Base-by-base conservation (phyloP, 192 early-diverging fungal genomes). In the Gorgonomyces haynaldii region DNA sequence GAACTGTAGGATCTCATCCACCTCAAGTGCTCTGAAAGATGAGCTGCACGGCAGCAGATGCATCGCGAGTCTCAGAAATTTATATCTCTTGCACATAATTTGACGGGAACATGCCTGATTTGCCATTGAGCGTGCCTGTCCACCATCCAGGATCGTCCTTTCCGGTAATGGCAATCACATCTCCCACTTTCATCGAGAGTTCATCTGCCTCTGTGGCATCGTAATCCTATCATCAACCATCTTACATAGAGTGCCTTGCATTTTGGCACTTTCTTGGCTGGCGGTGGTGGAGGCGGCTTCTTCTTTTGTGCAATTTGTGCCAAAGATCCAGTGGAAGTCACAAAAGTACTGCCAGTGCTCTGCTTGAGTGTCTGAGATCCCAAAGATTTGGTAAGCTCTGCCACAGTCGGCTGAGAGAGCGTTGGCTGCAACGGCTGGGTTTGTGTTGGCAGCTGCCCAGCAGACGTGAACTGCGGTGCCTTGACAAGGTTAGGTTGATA, bases 1-100 rank as follows among this genome's bases (percentile, higher is more conserved):
- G 56, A 70, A 96, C 5, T 96, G 89, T 48, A 81, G 89, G 10
- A 52, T 98, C 34, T 82, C 81, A 42, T 34, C 32, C 32, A 15
- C 10, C 10, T 34, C 32, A 34, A 34, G 15, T 0, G 32, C 32
- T 9, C 10, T 15, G 32, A 15, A 34, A 34, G 15, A 12, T 15
- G 15, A 9, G 32, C 10, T 15, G 10, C 32, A 12, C 32, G 15
- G 10, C 10, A 34, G 15, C 10, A 34, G 15, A 34, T 9, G 10
- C 32, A 15, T 34, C 10, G 32, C 32, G 10, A 15, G 32, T 15
- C 15, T 15, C 10, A 15, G 0, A 12, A 9, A 34, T 9, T 15
- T 34, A 34, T 34, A 34, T 9, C 32, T 34, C 32, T 34, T 34
- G 10, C 10, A 34, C 32, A 15, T 34, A 34, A 27, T 49, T 49